phyloP scores from a whole-genome alignment of 371 early-diverging fungal genomes.

The Nematocida parisii region DNA sequence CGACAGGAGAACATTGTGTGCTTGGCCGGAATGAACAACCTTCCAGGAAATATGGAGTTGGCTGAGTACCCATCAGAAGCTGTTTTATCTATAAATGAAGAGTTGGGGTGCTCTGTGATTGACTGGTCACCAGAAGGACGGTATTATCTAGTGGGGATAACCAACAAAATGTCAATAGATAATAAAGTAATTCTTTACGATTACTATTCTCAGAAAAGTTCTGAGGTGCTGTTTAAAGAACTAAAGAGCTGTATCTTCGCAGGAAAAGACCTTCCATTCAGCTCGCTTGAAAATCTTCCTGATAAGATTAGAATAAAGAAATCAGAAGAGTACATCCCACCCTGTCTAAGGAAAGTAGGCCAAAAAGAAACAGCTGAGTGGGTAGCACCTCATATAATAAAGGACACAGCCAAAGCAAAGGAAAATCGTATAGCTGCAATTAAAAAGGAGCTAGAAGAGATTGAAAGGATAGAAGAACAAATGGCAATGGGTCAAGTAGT shows the following conservation, averaged over 20 bases:
- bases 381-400: slow-evolving; percentile 43
- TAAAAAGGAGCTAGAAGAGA: slow-evolving; percentile 59
- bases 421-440: slow-evolving; percentile 46
- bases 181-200: slow-evolving; percentile 69
- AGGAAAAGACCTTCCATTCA: slow-evolving; percentile 22
- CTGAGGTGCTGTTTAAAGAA: slow-evolving; percentile 61
- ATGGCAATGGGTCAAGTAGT: slow-evolving; percentile 60
- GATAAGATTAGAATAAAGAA: slow-evolving; percentile 33
- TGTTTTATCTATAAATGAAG: slow-evolving; percentile 57
- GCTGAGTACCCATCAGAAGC: slow-evolving; percentile 35
- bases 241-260: slow-evolving; percentile 56
- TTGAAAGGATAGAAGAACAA: slow-evolving; percentile 57
- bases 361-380: slow-evolving; percentile 3
- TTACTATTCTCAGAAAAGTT: slow-evolving; percentile 68
- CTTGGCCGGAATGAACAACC: slow-evolving; percentile 68
- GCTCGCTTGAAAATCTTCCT: slow-evolving; percentile 40
- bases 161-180: slow-evolving; percentile 68
- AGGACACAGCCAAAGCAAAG: slow-evolving; percentile 15
- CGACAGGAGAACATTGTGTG: slow-evolving; percentile 60
- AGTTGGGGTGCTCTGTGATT: slow-evolving; percentile 66
- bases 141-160: slow-evolving; percentile 66
- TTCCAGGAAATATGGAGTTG: slow-evolving; percentile 69
- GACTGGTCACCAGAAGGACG: slow-evolving; percentile 67
- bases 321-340: slow-evolving; percentile 61
- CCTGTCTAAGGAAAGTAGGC: slow-evolving; percentile 43